Evolutionary conservation across 495 filamentous ascomycete species (phyloP), one percentile per base, ranked within the genome.

Genomic region (Sporormia fimetaria): DNA sequence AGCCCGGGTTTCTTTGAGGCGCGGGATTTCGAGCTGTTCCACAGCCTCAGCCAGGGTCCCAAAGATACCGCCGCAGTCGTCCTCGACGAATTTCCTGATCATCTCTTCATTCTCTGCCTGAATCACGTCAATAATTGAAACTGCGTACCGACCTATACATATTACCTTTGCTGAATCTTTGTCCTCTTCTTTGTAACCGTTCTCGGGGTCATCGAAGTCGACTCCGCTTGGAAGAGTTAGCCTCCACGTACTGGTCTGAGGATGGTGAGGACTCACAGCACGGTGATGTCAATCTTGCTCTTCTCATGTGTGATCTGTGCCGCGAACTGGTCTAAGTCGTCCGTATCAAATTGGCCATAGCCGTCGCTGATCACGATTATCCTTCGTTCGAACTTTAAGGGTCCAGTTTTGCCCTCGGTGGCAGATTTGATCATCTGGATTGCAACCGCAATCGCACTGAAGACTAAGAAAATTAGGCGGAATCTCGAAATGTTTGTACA

Each of bases 201-300:
- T 94, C 21, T 94, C 87, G 3, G 76, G 56, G 63, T 95, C 92
- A 51, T 99, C 87, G 58, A 96, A 96, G 61, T 99, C 90, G 18
- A 87, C 72, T 5, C 90, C 90, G 37, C 86, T 93, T n/a, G n/a
- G n/a, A n/a, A n/a, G n/a, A n/a, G n/a, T n/a, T n/a, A n/a, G n/a
- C n/a, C n/a, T n/a, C 7, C 8, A 37, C 7, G 12, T 1, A 3
- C n/a, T 36, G 8, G 6, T 6, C 8, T 18, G 16, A 15, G 14
- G 11, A 26, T 22, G 4, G 8, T 2, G 16, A 10, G 20, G 4
- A 73, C 81, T 61, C 58, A 90, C 87, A 98, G 61, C 14, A 95
- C 59, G 7, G 76, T 64, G 27, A 96, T 69, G 48, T 88, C 75
- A 49, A 94, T 88, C 21, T 71, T 69, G 42, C 81, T 73, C 8